Evolutionary conservation across 768 basidiomycete species (phyloP), one percentile per base, ranked within the genome.

Genomic region (Suillus subaureus): DNA sequence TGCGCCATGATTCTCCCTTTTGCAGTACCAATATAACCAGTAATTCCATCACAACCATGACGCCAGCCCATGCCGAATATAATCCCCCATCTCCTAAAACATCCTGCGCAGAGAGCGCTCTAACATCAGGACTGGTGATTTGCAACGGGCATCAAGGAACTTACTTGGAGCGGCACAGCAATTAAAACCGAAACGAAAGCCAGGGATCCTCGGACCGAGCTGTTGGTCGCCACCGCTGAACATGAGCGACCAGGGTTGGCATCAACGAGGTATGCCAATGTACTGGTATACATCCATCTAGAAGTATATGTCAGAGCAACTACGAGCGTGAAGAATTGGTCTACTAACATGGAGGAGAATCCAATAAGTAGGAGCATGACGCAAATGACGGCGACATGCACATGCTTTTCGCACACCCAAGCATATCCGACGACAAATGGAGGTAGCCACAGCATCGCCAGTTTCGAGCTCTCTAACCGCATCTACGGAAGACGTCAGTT

Each of bases 211-310:
- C 94, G 85, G 75, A 91, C 90, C 39, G 84, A 84, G 63, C 90
- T 91, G 74, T 96, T 96, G 33, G 84, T 78, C 0, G 94, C 93
- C 9, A 87, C 85, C 1, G 91, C 93, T 4, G 86, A 86, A 4
- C 89, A 87, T 1, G 91, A 92, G 33, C 91, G 85, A 7, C 94
- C 95, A 5, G 82, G 80, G 72, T 96, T 97, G 5, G 93, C 87
- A 70, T 97, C 94, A 21, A 95, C 93, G 49, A 96, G 82, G 70
- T 95, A 96, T 0, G 94, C 91, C 40, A 96, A 77, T 1, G 90
- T 89, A 60, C 87, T 86, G 12, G 87, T 78, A 72, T 91, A 90
- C 54, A 89, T 86, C 76, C 81, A 81, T 70, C 85, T 87, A 65
- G 1, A 64, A 63, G 31, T 47, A 42, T 42, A 64, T 62, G 67